These are phyloP conservation scores for Acanthamoeba lugdunensis DNA, from an alignment of 208 protist species.

Conservation along the genomic window DNA sequence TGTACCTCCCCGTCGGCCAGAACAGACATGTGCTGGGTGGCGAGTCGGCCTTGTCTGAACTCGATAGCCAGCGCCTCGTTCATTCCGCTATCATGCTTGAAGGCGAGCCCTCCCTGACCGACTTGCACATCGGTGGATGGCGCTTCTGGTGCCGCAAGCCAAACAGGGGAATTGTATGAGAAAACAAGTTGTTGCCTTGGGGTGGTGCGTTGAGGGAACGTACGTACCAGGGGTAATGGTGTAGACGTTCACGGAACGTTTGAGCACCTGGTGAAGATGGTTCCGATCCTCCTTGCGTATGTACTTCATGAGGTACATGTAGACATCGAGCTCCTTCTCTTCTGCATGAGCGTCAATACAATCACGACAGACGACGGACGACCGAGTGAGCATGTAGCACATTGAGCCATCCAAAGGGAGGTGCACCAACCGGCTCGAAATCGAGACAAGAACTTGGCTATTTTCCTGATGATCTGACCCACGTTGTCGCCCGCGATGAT, in stretches of 20 bases:
- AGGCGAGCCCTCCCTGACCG: neutral
- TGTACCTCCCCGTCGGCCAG: neutral
- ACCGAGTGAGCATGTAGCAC: neutral
- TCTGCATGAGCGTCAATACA: neutral
- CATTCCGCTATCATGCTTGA: conserved; percentile 25
- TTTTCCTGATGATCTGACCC: neutral
- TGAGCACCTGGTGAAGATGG: neutral
- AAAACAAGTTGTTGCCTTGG: too few species aligned
- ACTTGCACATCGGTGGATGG: neutral
- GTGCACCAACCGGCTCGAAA: neutral
- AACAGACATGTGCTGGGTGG: neutral
- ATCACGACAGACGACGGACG: too few species aligned
- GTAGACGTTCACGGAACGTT: neutral
- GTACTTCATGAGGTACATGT: neutral
- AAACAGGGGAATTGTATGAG: neutral
- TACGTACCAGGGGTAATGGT: neutral
- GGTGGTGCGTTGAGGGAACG: neutral
- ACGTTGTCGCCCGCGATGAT: conserved; percentile 11
- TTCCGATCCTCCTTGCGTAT: neutral
- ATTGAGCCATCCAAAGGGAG: neutral
- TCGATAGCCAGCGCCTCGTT: neutral
- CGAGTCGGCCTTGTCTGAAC: neutral
- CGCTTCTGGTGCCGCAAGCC: neutral
- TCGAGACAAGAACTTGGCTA: neutral
- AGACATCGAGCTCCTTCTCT: neutral